Evolutionary conservation across 305 asterid species (phyloP).

Genomic region (Petunia hybrid): DNA sequence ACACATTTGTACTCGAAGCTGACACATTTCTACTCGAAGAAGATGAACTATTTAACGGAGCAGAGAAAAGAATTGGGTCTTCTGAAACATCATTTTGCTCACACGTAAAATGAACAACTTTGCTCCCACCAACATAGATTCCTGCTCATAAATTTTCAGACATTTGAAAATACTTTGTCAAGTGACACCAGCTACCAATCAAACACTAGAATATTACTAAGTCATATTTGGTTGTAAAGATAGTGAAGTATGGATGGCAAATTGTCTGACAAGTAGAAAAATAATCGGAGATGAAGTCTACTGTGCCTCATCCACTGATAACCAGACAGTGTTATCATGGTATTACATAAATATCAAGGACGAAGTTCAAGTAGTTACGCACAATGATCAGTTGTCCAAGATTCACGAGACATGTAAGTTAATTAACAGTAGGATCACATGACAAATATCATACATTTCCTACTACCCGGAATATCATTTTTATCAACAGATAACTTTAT

Average conservation of each 20-base stretch:
- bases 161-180: background rate
- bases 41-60: background rate
- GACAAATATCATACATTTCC: background rate
- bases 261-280: background rate
- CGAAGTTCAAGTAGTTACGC: background rate
- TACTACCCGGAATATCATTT: background rate
- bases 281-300: too few relatives aligned
- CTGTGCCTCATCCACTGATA: too few relatives aligned
- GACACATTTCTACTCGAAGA: background rate
- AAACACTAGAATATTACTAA: background rate
- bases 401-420: background rate
- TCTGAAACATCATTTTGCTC: conserved; percentile 3
- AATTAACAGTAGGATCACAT: background rate
- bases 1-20: background rate
- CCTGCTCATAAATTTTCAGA: conserved; percentile 33
- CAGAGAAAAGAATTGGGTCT: conserved; percentile 10
- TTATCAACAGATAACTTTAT: too few relatives aligned
- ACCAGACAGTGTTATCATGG: background rate
- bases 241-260: background rate
- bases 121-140: conserved; percentile 43
- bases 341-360: conserved; percentile 9
- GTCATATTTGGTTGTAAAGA: background rate
- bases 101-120: conserved; percentile 44
- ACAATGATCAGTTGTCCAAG: background rate
- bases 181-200: background rate